Evolutionary conservation across 1,284 basidiomycete genomes (phyloP).

Genomic region (Anthracocystis walkeri): DNA sequence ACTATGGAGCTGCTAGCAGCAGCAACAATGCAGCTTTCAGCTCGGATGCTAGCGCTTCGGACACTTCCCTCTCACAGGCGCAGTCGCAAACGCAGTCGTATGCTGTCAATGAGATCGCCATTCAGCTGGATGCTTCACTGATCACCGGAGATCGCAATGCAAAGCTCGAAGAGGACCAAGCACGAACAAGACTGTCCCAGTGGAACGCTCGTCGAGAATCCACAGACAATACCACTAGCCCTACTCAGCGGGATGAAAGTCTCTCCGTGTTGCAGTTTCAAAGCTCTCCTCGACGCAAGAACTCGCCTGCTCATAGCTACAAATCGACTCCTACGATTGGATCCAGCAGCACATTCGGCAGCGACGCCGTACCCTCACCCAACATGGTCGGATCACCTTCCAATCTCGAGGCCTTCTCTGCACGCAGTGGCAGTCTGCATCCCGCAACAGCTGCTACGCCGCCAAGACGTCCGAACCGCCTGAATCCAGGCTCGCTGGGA

Average conservation of each 20-base stretch:
- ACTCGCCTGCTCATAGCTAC: conserved; percentile 18
- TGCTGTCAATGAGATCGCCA: conserved; percentile 11
- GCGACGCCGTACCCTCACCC: conserved; percentile 3
- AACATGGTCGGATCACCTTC: neutral
- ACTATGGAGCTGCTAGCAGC: conserved; percentile 7
- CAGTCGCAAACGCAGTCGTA: neutral
- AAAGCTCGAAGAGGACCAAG: conserved; percentile 38
- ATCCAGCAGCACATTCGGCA: conserved; percentile 22
- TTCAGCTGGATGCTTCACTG: conserved; percentile 27
- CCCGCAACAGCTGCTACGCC: neutral
- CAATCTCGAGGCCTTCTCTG: neutral
- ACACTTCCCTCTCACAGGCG: conserved; percentile 14
- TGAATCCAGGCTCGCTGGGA: conserved; percentile 3
- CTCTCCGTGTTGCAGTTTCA: neutral
- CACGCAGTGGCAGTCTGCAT: neutral
- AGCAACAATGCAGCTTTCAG: neutral
- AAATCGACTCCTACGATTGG: conserved; percentile 20
- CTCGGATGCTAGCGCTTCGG: conserved; percentile 17
- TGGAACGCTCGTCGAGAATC: conserved; percentile 23
- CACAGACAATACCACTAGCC: neutral
- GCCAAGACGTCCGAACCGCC: conserved; percentile 9
- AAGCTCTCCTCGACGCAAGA: neutral
- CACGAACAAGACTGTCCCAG: conserved; percentile 13
- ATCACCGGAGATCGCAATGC: conserved; percentile 39
- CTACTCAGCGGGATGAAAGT: neutral